Evolutionary conservation across 495 filamentous ascomycete genomes (phyloP), one percentile per base, ranked within the genome.

Genomic region (Daldinia decipiens): DNA sequence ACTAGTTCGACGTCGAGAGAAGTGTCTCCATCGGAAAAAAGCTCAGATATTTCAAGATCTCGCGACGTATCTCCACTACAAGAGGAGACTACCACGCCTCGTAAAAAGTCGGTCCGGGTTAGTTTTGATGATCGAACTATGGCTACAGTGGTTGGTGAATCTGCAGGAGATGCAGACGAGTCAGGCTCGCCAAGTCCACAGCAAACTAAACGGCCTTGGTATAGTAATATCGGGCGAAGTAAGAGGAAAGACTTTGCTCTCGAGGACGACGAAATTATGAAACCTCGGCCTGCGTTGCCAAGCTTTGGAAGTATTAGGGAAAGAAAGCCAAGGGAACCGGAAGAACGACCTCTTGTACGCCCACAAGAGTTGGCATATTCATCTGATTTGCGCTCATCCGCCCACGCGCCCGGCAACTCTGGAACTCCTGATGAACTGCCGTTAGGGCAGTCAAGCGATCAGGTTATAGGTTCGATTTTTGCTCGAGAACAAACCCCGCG

Each of bases 221-320:
- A 86, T 67, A 81, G 81, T 69, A 82, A 82, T 54, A 81, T 86
- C 39, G 85, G 85, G 26, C 84, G 84, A 71, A 79, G 79, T 45
- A 81, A 80, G 62, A 86, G 87, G 47, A 80, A 80, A 31, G 68
- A 80, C 51, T 59, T 74, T 0, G 74, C 83, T 5, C 76, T 83
- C 8, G 84, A 86, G 29, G 85, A 92, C 32, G 89, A 92, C 52
- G 88, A 91, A 65, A 83, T 88, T 39, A 91, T 96, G 82, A 89
- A 89, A 68, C 93, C 93, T 24, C 85, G 91, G 8, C 91, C 91
- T 5, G 87, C 87, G 1, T 82, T 97, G 19, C 93, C 93, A 8
- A 93, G 90, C 19, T 97, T 97, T 78, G 93, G 92, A 19, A 95
- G 93, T 74, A 84, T 96, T 38, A 86, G 93, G 39, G 82, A 83